Percentiles rank a stretch among this genome's conserved stretches.
phyloP scores from a whole-genome alignment of 1,284 basidiomycete species.

The Mycosarcoma maydis region DNA sequence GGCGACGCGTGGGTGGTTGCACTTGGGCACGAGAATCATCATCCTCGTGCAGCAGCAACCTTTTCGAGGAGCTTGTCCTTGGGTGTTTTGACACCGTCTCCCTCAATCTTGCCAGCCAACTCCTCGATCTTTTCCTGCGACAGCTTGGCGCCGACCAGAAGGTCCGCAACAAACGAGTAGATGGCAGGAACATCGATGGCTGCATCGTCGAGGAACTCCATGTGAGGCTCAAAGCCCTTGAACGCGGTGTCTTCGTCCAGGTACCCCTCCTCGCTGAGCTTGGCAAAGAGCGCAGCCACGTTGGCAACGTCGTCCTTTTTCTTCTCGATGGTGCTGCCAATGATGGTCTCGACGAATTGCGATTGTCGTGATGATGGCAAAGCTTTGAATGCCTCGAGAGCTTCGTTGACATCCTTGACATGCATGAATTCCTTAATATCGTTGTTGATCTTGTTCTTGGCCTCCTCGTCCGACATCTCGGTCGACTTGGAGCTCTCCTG shows the following conservation, averaged over 20 bases:
- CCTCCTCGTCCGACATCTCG: constrained; percentile 75
- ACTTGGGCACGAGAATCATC: constrained; percentile 2
- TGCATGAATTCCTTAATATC: constrained; percentile 70
- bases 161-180: constrained; percentile 76
- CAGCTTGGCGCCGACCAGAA: constrained; percentile 51
- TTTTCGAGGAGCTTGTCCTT: constrained; percentile 65
- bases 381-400: constrained; percentile 73
- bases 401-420: constrained; percentile 81
- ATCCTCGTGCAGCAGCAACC: constrained; percentile 52
- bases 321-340: constrained; percentile 77
- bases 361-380: constrained; percentile 76
- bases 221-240: constrained; percentile 74
- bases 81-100: constrained; percentile 63
- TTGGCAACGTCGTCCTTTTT: constrained; percentile 83
- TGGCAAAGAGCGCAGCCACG: constrained; percentile 62
- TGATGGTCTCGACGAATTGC: constrained; percentile 78
- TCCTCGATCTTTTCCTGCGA: constrained; percentile 59
- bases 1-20: constrained; percentile 41
- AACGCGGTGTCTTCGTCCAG: constrained; percentile 72
- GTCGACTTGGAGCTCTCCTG: constrained; percentile 70
- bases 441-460: constrained; percentile 77
- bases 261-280: constrained; percentile 47
- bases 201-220: constrained; percentile 84
- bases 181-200: constrained; percentile 89
- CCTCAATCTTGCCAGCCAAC: constrained; percentile 60